Conservation (phyloP, 2,329 filamentous ascomycete genomes). For the Teratosphaeria nubilosa region DNA sequence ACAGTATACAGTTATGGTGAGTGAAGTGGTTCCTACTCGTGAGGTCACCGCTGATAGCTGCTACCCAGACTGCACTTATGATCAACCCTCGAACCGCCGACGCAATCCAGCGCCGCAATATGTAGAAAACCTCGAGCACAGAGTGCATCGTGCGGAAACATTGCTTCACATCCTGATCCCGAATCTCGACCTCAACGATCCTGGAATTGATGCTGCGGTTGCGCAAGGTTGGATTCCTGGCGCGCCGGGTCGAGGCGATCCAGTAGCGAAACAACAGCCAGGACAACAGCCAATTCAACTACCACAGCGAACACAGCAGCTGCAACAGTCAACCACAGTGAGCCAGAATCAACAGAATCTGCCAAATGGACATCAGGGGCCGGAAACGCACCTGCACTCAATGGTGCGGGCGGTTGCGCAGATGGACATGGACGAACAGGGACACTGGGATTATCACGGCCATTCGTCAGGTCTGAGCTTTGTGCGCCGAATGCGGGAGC, state of each 20-base stretch:
- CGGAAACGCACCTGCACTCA: constrained; percentile 68
- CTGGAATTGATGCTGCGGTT: constrained; percentile 66
- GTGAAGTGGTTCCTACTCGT: constrained; percentile 12
- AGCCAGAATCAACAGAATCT: constrained; percentile 27
- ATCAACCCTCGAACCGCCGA: constrained; percentile 84
- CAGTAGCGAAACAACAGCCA: constrained; percentile 1
- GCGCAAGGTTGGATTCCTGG: constrained; percentile 30
- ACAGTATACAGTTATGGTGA: constrained; percentile 97
- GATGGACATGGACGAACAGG: constrained; percentile 81
- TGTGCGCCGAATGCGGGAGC: constrained; percentile 73
- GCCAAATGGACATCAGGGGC: constrained; percentile 12
- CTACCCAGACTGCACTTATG: constrained; percentile 81
- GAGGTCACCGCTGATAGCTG: neutral
- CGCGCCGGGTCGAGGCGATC: constrained; percentile 22
- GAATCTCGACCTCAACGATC: constrained; percentile 75
- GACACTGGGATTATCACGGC: constrained; percentile 91
- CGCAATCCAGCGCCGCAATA: constrained; percentile 88
- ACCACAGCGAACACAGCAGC: neutral
- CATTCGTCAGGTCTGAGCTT: constrained; percentile 88
- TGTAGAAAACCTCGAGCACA: constrained; percentile 76
- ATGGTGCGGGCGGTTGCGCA: constrained; percentile 93
- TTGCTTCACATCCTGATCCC: constrained; percentile 71
- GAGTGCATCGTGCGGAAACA: constrained; percentile 72
- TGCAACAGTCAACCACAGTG: constrained; percentile 6
- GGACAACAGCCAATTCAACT: neutral